phyloP scores from a whole-genome alignment of 768 basidiomycete species.

The Panaeolus papilionaceus region DNA sequence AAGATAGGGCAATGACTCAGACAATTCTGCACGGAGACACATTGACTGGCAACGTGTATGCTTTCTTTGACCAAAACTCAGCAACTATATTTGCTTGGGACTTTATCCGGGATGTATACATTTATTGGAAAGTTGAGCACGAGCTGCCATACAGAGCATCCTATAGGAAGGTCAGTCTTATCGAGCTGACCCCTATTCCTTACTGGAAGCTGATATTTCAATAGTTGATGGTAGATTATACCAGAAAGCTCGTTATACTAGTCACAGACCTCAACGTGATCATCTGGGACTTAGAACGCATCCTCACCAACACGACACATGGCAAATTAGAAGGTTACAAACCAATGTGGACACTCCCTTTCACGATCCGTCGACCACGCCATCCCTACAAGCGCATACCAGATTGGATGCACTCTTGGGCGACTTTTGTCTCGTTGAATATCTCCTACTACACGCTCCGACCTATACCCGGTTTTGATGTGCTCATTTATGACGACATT shows the following conservation, averaged over 20 bases:
- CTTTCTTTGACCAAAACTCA: background rate
- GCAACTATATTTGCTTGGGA: background rate
- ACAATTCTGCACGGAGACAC: conserved; percentile 1
- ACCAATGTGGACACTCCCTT: background rate
- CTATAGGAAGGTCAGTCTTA: background rate
- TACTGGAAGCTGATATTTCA: background rate
- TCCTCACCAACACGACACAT: background rate
- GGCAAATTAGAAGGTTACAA: background rate
- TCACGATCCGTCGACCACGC: background rate
- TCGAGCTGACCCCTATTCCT: background rate
- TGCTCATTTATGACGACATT: conserved; percentile 1
- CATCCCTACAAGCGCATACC: background rate
- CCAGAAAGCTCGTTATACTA: background rate
- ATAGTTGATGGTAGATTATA: conserved; percentile 5
- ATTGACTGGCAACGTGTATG: background rate
- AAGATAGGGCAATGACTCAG: background rate
- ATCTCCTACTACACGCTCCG: background rate
- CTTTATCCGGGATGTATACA: background rate
- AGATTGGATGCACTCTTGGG: background rate
- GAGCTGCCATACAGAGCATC: background rate
- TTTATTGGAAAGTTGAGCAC: background rate
- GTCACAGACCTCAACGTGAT: background rate
- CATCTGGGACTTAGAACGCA: background rate
- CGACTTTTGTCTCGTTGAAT: background rate
- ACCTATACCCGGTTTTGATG: background rate